phyloP scores from a whole-genome alignment of 2,329 filamentous ascomycete species.

The Cladosporium sp. region DNA sequence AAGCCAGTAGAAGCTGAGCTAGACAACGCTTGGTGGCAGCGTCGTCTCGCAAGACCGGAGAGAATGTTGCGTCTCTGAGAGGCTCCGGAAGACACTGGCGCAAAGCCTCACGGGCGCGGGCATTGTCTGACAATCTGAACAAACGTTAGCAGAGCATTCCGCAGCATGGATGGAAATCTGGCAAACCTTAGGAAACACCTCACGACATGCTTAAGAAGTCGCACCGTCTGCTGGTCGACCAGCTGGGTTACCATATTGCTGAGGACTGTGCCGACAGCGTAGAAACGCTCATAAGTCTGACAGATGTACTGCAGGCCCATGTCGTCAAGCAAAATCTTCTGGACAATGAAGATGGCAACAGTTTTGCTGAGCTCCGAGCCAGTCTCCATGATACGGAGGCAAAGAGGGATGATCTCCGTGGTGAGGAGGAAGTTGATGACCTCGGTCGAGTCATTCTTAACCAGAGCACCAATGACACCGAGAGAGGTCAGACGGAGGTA shows the following conservation, averaged over 20 bases:
- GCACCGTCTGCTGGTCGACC: slow-evolving; percentile 94
- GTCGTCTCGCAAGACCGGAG: slow-evolving; percentile 91
- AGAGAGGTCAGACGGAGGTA: slow-evolving; percentile 94
- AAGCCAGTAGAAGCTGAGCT: slow-evolving; percentile 93
- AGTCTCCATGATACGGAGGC: slow-evolving; percentile 98
- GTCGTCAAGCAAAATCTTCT: slow-evolving; percentile 97
- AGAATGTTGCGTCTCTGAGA: slow-evolving; percentile 97
- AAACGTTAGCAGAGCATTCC: slow-evolving; percentile 22
- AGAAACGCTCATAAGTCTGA: slow-evolving; percentile 97
- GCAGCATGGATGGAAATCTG: neutral
- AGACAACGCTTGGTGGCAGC: slow-evolving; percentile 97
- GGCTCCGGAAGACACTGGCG: slow-evolving; percentile 96
- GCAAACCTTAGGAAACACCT: slow-evolving; percentile 81
- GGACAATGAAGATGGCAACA: slow-evolving; percentile 98
- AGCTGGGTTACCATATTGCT: slow-evolving; percentile 99
- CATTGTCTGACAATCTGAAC: slow-evolving; percentile 86
- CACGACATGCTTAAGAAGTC: slow-evolving; percentile 95
- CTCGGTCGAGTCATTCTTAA: slow-evolving; percentile 98
- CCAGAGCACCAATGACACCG: slow-evolving; percentile 92
- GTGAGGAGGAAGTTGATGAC: slow-evolving; percentile 99
- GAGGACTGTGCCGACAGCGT: slow-evolving; percentile 93
- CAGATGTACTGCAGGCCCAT: slow-evolving; percentile 98
- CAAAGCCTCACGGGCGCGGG: slow-evolving; percentile 88
- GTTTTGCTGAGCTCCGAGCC: slow-evolving; percentile 98
- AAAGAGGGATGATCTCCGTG: slow-evolving; percentile 97